Base-by-base conservation (phyloP, 768 basidiomycete species). In the Collybia sordida region DNA sequence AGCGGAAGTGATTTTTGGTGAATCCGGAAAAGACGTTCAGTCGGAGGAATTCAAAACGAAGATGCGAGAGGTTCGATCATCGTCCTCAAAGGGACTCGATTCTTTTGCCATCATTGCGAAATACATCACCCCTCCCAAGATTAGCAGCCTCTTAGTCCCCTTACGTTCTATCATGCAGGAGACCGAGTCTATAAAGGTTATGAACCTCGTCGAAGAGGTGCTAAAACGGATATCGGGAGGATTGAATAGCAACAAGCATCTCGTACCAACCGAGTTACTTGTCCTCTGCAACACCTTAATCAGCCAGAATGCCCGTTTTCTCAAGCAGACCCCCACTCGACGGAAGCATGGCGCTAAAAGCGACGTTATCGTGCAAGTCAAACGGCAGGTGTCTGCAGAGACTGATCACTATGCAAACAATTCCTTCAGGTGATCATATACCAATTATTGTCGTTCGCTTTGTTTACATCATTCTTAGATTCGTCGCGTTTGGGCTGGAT, bases 31-130 rank as follows among this genome's bases (percentile, higher is more conserved):
- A 65, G 92, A 98, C 59, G 85, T 90, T 0, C 82, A 85, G 50
- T 76, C 86, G 3, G 93, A 94, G 58, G 95, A 87, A 21, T 98
- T 96, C 82, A 92, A 86, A 71, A 94, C 93, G 15, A 94, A 90
- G 67, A 90, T 93, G 83, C 81, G 89, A 18, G 96, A 99, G 71
- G 96, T 95, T 23, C 79, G 85, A 25, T 79, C 83, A 8, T 93
- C 92, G 21, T 79, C 85, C 2, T 82, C 90, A n/a, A 84, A 84
- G 62, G 93, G 88, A 2, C 71, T 96, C 25, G 93, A 98, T 62
- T 85, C 90, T 0, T 93, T 97, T 59, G 81, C 85, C 12, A 79
- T 93, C 50, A 70, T 91, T 25, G 88, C 96, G 8, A 86, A 85
- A 54, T 75, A 81, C 58, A 81, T 95, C 52, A 87, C 90, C 0